Base-by-base conservation (phyloP, 2,329 filamentous ascomycete species). In the Xylariaceae sp. region DNA sequence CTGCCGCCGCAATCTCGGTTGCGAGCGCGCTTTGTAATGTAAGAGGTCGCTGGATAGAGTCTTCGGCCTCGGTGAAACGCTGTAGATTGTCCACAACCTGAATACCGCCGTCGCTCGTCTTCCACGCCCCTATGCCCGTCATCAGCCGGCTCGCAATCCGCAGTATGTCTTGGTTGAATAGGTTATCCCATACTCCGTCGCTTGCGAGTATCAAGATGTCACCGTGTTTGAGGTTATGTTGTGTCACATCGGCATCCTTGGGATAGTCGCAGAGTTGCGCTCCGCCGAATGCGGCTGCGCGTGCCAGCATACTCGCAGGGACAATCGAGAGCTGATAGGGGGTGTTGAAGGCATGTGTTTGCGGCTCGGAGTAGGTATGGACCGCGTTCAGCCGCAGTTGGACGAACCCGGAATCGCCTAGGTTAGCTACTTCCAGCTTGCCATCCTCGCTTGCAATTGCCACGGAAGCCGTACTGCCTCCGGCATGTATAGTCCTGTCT, bases 261-360 rank as follows among this genome's bases (percentile, higher is more conserved):
- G 95, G 95, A 55, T 89, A 82, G 75, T 99, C 95, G 71, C 89
- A 88, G 23, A 96, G 84, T 61, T 90, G 90, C 2, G 84, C 81
- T 40, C 91, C 91, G 17, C 94, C 94, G 73, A 96, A 98, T 24
- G 91, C 85, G 11, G 87, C 86, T 67, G 92, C 89, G 67, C 95
- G 90, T 19, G 87, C 85, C 54, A 92, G 83, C 75, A 96, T 88
- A 66, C 84, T 86, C 3, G 89, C 85, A 0, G 95, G 94, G 6
- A 97, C 88, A 50, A 96, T 87, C 51, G 92, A 94, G 36, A 99
- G 84, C 74, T 99, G 95, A 71, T 91, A 99, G 0, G 95, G 95
- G 0, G 95, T 98, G 75, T 99, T 99, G 82, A 99, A 99, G 39
- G 89, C 92, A 74, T 99, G 95, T 0, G 92, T 97, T 75, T 99